Base-by-base conservation (phyloP, 2,329 filamentous ascomycete genomes). In the Didymella lethalis region DNA sequence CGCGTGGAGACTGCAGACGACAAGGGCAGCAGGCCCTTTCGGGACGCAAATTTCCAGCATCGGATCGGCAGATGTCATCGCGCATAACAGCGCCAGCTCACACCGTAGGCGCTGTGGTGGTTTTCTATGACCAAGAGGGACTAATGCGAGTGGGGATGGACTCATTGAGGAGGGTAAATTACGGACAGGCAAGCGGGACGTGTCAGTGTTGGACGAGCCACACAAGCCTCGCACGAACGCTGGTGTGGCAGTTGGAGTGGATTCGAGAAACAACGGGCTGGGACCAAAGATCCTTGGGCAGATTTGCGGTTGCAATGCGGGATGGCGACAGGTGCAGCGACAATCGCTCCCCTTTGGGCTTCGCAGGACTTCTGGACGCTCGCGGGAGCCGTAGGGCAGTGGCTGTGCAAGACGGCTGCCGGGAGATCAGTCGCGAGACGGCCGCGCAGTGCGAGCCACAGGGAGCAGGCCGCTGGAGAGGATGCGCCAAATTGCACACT, bases 211-310 rank as follows among this genome's bases (percentile, higher is more conserved):
- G 48, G 61, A 57, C 59, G 55, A 68, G 69, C 69, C 67, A 73
- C 66, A 66, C 50, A 49, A 64, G 64, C 48, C 64, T 64, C 63
- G 67, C 63, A 68, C 66, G 63, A 62, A 50, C 40, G 41, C 50
- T 47, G 51, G 50, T 59, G 56, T 59, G 56, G 65, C 66, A 65
- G 66, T 58, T 59, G 57, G 44, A 50, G 61, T 56, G 63, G 66
- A 62, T 66, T 71, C 70, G 67, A 73, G 71, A 72, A 71, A 73
- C 70, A 63, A 68, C 62, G 66, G 66, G 64, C 64, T 73, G 70
- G 68, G 62, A 68, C 61, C 50, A 34, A 53, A 52, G 53, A 65
- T 49, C 45, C 64, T 58, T 59, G 62, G 66, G 52, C 47, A 48
- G 59, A 63, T 59, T 57, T 59, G 63, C 57, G 66, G 41, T 67